Percentiles rank a stretch among this genome's conserved stretches.
Evolutionary conservation across 305 asterid species (phyloP).

Genomic region (Fraxinus latifolia): DNA sequence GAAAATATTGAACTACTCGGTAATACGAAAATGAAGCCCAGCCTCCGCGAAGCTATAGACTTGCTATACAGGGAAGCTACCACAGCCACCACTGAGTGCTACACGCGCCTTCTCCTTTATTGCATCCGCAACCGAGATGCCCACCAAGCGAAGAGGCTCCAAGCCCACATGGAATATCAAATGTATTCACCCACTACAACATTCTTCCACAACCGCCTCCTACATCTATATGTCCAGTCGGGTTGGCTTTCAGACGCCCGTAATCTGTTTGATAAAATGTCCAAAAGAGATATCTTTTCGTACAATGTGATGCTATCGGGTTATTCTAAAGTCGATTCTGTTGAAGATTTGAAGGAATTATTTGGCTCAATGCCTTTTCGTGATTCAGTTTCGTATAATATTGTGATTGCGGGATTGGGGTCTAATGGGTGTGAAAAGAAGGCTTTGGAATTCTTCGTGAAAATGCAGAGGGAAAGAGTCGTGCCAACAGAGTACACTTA

Average conservation of each 20-base stretch:
- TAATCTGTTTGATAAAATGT: constrained; percentile 17
- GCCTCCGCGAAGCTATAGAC: neutral
- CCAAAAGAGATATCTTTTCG: constrained; percentile 16
- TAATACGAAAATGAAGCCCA: neutral
- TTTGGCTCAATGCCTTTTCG: constrained; percentile 18
- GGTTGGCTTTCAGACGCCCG: constrained; percentile 9
- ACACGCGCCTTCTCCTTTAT: neutral
- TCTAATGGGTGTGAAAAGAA: neutral
- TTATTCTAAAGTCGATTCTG: constrained; percentile 4
- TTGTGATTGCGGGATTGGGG: constrained; percentile 14
- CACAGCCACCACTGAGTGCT: neutral
- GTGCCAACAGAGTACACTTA: constrained; percentile 11
- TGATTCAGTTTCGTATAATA: constrained; percentile 25
- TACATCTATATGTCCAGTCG: constrained; percentile 1
- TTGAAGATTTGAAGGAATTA: constrained; percentile 5
- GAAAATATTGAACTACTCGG: neutral
- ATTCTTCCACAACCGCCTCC: constrained; percentile 13
- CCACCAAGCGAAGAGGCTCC: constrained; percentile 13
- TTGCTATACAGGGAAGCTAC: neutral
- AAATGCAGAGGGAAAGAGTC: constrained; percentile 12
- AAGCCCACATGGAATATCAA: constrained; percentile 7
- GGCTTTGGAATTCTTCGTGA: constrained; percentile 16
- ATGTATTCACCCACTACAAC: constrained; percentile 10
- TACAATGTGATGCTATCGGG: constrained; percentile 20
- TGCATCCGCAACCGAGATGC: constrained; percentile 5